phyloP scores from a whole-genome alignment of 1,284 basidiomycete species.

The Kwoniella shivajii region DNA sequence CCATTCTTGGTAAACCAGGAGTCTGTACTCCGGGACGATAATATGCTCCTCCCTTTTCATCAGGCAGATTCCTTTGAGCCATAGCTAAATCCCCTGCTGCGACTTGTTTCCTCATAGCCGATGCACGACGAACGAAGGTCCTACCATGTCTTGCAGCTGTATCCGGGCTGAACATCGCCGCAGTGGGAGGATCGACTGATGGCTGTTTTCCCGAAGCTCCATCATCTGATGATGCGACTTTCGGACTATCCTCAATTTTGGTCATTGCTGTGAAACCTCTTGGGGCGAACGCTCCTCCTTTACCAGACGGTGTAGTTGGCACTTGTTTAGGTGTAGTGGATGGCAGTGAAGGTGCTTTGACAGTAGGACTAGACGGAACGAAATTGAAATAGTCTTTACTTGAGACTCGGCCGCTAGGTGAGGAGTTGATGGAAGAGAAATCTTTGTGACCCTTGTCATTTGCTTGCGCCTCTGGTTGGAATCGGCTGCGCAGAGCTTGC shows the following conservation, averaged over 20 bases:
- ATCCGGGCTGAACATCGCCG: slow-evolving; percentile 31
- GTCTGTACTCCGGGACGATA: slow-evolving; percentile 46
- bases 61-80: slow-evolving; percentile 39
- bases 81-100: slow-evolving; percentile 60
- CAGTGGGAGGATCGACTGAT: slow-evolving; percentile 15
- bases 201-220: not conserved
- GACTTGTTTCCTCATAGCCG: slow-evolving; percentile 50
- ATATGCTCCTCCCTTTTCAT: slow-evolving; percentile 38
- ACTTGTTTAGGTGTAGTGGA: slow-evolving; percentile 32
- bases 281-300: not conserved
- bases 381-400: slow-evolving; percentile 53
- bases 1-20: slow-evolving; percentile 48
- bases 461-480: slow-evolving; percentile 52
- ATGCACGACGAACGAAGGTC: slow-evolving; percentile 32
- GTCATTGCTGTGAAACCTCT: slow-evolving; percentile 12
- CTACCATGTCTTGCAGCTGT: slow-evolving; percentile 26
- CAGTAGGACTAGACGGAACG: slow-evolving; percentile 43
- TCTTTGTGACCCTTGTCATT: slow-evolving; percentile 10
- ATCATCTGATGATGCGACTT: slow-evolving; percentile 1
- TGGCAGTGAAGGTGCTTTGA: slow-evolving; percentile 43
- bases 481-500: slow-evolving; percentile 82
- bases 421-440: slow-evolving; percentile 13
- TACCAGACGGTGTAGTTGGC: slow-evolving; percentile 29
- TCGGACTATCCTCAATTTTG: slow-evolving; percentile 13
- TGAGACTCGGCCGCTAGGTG: slow-evolving; percentile 27